phyloP scores from a whole-genome alignment of 257 asterid species.

The Solanum piurae region DNA sequence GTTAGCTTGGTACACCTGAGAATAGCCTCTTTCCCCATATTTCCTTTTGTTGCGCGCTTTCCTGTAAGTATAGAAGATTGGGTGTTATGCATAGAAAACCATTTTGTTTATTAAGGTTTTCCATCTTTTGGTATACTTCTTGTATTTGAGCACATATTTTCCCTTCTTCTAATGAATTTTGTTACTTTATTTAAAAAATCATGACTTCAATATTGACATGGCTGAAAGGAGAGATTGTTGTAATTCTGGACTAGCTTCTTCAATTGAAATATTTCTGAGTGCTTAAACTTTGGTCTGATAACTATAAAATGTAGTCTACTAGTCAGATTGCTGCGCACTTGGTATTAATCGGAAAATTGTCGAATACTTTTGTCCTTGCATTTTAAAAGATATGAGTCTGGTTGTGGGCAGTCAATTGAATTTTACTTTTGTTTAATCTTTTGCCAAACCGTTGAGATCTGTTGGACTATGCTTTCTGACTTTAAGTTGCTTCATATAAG shows the following conservation, averaged over 20 bases:
- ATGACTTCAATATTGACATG: background rate
- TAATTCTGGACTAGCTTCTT: background rate
- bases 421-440: background rate
- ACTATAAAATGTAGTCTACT: background rate
- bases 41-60: background rate
- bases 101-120: background rate
- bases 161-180: background rate
- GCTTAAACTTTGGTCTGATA: background rate
- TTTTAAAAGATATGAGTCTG: background rate
- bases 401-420: background rate
- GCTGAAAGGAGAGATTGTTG: background rate
- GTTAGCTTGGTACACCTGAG: background rate
- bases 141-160: background rate
- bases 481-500: background rate
- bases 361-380: background rate
- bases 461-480: background rate
- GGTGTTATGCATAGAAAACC: background rate
- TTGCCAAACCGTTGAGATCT: background rate
- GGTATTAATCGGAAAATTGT: background rate
- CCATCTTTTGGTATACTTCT: background rate
- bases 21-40: background rate
- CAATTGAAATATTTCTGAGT: background rate
- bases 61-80: background rate
- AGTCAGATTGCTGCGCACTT: background rate
- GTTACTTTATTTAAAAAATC: background rate